Conservation (phyloP, 768 basidiomycete species). For the Pleurotus sapidus region DNA sequence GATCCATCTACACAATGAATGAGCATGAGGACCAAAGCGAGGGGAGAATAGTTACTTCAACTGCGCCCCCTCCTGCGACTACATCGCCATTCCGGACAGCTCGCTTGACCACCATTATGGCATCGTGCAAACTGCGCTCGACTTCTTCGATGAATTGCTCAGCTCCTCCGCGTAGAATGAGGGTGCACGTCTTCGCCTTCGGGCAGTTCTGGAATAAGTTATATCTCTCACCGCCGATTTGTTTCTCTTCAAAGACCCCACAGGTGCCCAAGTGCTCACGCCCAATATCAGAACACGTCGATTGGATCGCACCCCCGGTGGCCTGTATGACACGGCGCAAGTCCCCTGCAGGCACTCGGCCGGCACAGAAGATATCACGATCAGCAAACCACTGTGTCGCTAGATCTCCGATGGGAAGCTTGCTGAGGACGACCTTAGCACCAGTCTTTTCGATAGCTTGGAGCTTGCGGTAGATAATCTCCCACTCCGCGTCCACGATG, state of each 20-base stretch:
- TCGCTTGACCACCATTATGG: constrained; percentile 99
- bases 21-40: constrained; percentile 11
- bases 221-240: constrained; percentile 96
- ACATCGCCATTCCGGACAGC: constrained; percentile 95
- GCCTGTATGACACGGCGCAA: constrained; percentile 94
- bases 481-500: constrained; percentile 99
- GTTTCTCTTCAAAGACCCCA: constrained; percentile 87
- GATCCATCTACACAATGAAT: constrained; percentile 72
- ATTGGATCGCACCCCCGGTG: constrained; percentile 92
- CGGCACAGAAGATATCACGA: constrained; percentile 98
- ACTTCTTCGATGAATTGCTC: constrained; percentile 99
- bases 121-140: constrained; percentile 95
- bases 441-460: constrained; percentile 95
- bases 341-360: constrained; percentile 88
- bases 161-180: constrained; percentile 92
- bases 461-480: constrained; percentile 97
- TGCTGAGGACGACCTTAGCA: constrained; percentile 96
- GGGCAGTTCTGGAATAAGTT: constrained; percentile 94
- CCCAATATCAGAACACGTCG: constrained; percentile 90
- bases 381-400: constrained; percentile 99
- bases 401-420: constrained; percentile 96
- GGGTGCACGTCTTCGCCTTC: constrained; percentile 92
- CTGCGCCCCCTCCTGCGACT: constrained; percentile 96
- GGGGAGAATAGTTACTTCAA: constrained; percentile 58
- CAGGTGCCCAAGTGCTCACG: constrained; percentile 94